A percentile compares a stretch with the other conserved stretches of the same genome.
phyloP scores from a whole-genome alignment of 352 stramenopile genomes.

The Phytophthora tubulina region DNA sequence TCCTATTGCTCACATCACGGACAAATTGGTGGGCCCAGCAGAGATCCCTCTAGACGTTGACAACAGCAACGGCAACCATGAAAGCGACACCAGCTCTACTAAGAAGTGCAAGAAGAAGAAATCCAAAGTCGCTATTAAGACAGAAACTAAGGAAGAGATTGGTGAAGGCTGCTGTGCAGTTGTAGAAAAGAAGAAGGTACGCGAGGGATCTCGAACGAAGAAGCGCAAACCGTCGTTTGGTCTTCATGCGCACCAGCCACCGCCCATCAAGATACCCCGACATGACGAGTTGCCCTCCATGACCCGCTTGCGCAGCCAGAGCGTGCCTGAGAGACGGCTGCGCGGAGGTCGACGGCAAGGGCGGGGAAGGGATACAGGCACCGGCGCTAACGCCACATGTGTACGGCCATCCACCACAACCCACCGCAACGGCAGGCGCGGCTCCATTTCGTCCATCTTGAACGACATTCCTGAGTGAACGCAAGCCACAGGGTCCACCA shows the following conservation, averaged over 20 bases:
- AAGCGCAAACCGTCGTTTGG: slow-evolving; percentile 47
- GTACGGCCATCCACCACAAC: slow-evolving; percentile 66
- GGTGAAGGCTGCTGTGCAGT: not conserved
- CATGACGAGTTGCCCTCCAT: slow-evolving; percentile 50
- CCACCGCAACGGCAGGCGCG: slow-evolving; percentile 62
- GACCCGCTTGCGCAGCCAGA: slow-evolving; percentile 52
- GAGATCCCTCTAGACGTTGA: slow-evolving; percentile 8
- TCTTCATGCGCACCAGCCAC: slow-evolving; percentile 46
- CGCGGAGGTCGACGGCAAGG: slow-evolving; percentile 33
- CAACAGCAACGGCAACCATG: not conserved
- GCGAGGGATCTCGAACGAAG: slow-evolving; percentile 24
- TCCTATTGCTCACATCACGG: slow-evolving; percentile 22
- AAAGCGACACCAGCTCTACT: not conserved
- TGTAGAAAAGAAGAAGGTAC: slow-evolving; percentile 16
- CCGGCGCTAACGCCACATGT: slow-evolving; percentile 2
- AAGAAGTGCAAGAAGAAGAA: slow-evolving; percentile 43
- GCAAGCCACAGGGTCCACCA: slow-evolving; percentile 5
- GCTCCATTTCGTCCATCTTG: slow-evolving; percentile 81
- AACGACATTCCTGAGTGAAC: slow-evolving; percentile 58
- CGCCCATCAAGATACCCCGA: slow-evolving; percentile 75
- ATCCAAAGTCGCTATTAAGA: slow-evolving; percentile 16
- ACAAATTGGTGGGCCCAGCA: slow-evolving; percentile 25
- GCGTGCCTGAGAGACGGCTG: slow-evolving; percentile 49
- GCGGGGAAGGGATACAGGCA: slow-evolving; percentile 28
- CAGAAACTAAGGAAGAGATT: not conserved